Base-by-base conservation (phyloP, 2,329 filamentous ascomycete species). In the Ascochyta rabiei region DNA sequence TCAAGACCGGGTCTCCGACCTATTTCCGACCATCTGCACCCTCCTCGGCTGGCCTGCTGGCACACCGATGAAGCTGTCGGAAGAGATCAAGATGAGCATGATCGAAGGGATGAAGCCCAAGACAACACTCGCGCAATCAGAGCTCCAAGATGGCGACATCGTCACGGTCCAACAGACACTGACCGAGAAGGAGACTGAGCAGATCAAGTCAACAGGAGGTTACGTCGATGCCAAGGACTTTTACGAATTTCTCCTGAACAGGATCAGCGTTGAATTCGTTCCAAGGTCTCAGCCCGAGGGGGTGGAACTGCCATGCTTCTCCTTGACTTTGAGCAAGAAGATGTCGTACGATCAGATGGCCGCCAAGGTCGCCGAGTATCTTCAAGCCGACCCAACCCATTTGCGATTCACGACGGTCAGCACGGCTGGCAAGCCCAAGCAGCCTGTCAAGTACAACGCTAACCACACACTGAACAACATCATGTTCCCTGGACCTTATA, bases 41-140 rank as follows among this genome's bases (percentile, higher is more conserved):
- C 85, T 88, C 71, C 95, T 98, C 91, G 84, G 86, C 12, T 98
- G 95, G 93, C 84, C 89, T 21, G 84, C 89, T 1, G 91, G 89
- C 60, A 84, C 89, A 4, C 80, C 85, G 3, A 84, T 89, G 56
- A 82, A 84, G 65, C 83, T 99, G 19, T 98, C 88, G 79, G 95
- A 99, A 82, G 95, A 99, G 79, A 98, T 99, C 77, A 99, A 98
- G 77, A 92, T 93, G 46, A 90, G 87, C 56, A 98, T 98, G 93
- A 96, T 99, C 63, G 96, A 99, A 71, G 83, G 85, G 6, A 89
- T 99, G 80, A 98, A 97, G 77, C 84, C 88, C 0, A 98, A 96
- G 78, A 87, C 91, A 70, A 91, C 92, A 0, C 82, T 99, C 56
- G 90, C 92, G 62, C 87, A 90, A 56, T 95, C 95, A 1, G 96